These are phyloP conservation scores for Madurella mycetomatis DNA, from an alignment of 2,329 filamentous ascomycete genomes.

Conservation along the genomic window DNA sequence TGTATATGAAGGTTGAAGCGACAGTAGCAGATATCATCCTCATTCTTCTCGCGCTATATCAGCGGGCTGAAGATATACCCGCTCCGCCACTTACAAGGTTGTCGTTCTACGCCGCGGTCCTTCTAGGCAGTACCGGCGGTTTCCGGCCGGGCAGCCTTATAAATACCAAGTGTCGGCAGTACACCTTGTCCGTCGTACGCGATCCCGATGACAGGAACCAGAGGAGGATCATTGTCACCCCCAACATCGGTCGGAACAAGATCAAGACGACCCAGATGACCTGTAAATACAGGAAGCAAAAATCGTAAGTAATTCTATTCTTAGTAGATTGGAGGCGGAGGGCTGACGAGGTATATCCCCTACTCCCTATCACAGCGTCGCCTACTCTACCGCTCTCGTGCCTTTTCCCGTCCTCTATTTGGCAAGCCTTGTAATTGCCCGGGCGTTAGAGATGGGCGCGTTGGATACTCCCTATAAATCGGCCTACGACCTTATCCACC, in stretches of 20 bases:
- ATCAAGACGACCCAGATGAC: slow-evolving; percentile 6
- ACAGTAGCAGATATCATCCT: slow-evolving; percentile 10
- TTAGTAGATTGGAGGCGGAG: slow-evolving; percentile 9
- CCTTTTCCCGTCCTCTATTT: slow-evolving; percentile 8
- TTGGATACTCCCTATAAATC: slow-evolving; percentile 8
- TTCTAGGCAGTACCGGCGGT: slow-evolving; percentile 1
- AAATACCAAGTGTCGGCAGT: slow-evolving; percentile 4
- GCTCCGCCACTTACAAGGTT: slow-evolving; percentile 2
- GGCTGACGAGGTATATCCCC: slow-evolving; percentile 11
- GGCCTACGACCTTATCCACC: not conserved
- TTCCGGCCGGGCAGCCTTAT: slow-evolving; percentile 4
- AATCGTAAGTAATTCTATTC: slow-evolving; percentile 6
- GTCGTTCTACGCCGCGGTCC: not conserved
- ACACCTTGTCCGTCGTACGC: slow-evolving; percentile 6
- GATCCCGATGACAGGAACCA: slow-evolving; percentile 3
- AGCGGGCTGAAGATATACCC: slow-evolving; percentile 9
- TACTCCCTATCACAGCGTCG: slow-evolving; percentile 7
- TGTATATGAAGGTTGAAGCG: slow-evolving; percentile 5
- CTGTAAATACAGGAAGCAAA: slow-evolving; percentile 9
- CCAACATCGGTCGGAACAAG: slow-evolving; percentile 5
- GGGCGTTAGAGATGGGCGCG: slow-evolving; percentile 8
- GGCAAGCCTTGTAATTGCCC: slow-evolving; percentile 11
- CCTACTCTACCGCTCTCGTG: slow-evolving; percentile 11
- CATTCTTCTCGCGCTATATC: slow-evolving; percentile 9
- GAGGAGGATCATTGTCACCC: slow-evolving; percentile 1